Percentiles rank a stretch among this genome's conserved stretches.
Evolutionary conservation across 2,329 filamentous ascomycete species (phyloP).

Genomic region (Daldinia sp.): DNA sequence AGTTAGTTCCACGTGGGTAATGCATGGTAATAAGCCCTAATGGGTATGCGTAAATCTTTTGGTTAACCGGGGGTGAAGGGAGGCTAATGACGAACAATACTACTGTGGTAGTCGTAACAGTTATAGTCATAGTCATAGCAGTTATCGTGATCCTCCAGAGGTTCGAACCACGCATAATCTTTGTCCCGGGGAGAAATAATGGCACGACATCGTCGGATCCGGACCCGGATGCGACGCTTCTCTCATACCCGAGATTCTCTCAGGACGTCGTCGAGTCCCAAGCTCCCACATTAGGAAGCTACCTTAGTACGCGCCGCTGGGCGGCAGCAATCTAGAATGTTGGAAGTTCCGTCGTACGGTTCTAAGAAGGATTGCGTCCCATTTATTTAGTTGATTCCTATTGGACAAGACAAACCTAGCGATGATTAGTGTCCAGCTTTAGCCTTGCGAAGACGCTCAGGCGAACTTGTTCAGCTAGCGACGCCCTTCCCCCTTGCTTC

Average conservation of each 20-base stretch:
- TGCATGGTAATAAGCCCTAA: background rate
- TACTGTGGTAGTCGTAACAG: background rate
- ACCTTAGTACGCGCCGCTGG: slow-evolving; percentile 3
- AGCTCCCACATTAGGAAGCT: background rate
- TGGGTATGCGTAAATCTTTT: background rate
- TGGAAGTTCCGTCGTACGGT: background rate
- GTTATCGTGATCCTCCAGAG: background rate
- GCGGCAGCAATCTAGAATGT: slow-evolving; percentile 7
- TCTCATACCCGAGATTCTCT: background rate
- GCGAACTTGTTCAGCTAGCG: slow-evolving; percentile 3
- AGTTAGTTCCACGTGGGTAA: slow-evolving; percentile 1
- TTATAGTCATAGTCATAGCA: background rate
- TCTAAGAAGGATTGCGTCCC: slow-evolving; percentile 7
- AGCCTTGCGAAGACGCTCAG: background rate
- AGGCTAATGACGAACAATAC: slow-evolving; percentile 1
- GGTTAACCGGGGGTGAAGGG: background rate
- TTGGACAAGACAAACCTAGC: background rate
- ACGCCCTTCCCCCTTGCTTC: background rate
- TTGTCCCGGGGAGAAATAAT: background rate
- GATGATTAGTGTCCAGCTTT: background rate
- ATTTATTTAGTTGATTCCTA: slow-evolving; percentile 6
- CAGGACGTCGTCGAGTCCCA: background rate
- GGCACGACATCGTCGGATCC: slow-evolving; percentile 3
- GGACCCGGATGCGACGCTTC: slow-evolving; percentile 4
- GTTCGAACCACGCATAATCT: background rate